Evolutionary conservation across 257 asterid genomes (phyloP).

Genomic region (Nicotiana knightiana): DNA sequence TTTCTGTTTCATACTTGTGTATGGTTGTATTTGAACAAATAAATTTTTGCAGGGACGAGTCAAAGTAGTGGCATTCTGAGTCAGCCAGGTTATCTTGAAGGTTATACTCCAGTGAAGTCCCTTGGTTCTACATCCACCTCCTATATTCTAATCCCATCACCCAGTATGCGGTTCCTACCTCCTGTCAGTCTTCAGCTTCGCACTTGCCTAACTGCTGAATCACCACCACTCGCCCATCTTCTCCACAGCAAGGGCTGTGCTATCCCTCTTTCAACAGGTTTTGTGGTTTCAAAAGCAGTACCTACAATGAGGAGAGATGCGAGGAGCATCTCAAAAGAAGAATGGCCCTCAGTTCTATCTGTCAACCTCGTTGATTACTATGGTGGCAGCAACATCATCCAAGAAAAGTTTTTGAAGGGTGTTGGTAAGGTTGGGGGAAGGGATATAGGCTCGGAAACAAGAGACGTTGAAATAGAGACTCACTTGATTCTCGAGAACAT

Average conservation of each 20-base stretch:
- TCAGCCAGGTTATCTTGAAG: slow-evolving; percentile 78
- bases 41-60: slow-evolving; percentile 53
- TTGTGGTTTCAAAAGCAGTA: slow-evolving; percentile 87
- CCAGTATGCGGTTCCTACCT: slow-evolving; percentile 87
- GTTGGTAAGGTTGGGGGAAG: slow-evolving; percentile 45
- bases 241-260: slow-evolving; percentile 98
- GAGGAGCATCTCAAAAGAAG: slow-evolving; percentile 59
- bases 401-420: slow-evolving; percentile 52
- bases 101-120: slow-evolving; percentile 86
- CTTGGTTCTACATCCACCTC: slow-evolving; percentile 81
- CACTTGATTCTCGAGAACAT: slow-evolving; percentile 61
- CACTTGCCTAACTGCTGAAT: slow-evolving; percentile 88
- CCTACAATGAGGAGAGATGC: slow-evolving; percentile 83
- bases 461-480: slow-evolving; percentile 62
- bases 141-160: slow-evolving; percentile 82
- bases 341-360: slow-evolving; percentile 91
- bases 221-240: slow-evolving; percentile 97
- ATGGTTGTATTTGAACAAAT: background rate
- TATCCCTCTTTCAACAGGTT: slow-evolving; percentile 73
- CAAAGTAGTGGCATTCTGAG: slow-evolving; percentile 56
- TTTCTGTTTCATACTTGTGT: background rate
- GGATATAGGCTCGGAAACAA: slow-evolving; percentile 43
- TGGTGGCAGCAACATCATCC: slow-evolving; percentile 55
- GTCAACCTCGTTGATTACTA: slow-evolving; percentile 81
- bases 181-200: slow-evolving; percentile 83